Conservation (phyloP, 768 basidiomycete genomes). For the Serendipita sp. region DNA sequence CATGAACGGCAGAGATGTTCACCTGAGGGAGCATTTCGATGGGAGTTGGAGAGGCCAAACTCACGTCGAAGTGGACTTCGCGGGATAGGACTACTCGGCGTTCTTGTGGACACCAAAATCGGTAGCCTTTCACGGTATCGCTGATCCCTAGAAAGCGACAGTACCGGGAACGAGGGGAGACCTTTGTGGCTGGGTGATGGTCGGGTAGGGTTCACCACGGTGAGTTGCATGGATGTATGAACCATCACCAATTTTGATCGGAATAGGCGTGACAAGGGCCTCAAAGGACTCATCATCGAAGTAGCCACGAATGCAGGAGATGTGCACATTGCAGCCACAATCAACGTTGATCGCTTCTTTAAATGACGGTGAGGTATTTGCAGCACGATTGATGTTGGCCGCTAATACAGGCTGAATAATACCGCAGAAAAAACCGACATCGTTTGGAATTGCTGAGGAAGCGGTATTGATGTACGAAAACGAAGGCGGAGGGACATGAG, state of each 20-base stretch:
- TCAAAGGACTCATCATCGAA: not conserved
- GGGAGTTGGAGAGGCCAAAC: not conserved
- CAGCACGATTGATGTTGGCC: not conserved
- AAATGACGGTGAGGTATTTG: not conserved
- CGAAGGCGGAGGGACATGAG: too few relatives aligned
- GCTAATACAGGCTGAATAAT: not conserved
- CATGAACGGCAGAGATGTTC: not conserved
- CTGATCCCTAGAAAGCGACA: not conserved
- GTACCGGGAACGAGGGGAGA: not conserved
- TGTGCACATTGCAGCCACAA: not conserved
- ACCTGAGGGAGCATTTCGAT: not conserved
- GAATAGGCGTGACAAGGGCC: not conserved
- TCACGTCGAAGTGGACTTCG: not conserved
- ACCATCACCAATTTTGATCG: not conserved
- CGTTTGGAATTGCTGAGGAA: too few relatives aligned
- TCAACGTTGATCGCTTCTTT: not conserved
- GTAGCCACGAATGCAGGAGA: not conserved
- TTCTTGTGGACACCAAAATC: not conserved
- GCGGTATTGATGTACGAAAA: too few relatives aligned
- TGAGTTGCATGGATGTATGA: not conserved
- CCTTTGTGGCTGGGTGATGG: not conserved
- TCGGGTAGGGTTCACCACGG: not conserved
- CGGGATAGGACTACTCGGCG: not conserved
- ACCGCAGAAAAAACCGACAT: not conserved
- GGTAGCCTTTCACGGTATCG: not conserved